Percentiles rank a stretch among this genome's conserved stretches.
phyloP scores from a whole-genome alignment of 768 basidiomycete species.

The Termitomyces sp. region DNA sequence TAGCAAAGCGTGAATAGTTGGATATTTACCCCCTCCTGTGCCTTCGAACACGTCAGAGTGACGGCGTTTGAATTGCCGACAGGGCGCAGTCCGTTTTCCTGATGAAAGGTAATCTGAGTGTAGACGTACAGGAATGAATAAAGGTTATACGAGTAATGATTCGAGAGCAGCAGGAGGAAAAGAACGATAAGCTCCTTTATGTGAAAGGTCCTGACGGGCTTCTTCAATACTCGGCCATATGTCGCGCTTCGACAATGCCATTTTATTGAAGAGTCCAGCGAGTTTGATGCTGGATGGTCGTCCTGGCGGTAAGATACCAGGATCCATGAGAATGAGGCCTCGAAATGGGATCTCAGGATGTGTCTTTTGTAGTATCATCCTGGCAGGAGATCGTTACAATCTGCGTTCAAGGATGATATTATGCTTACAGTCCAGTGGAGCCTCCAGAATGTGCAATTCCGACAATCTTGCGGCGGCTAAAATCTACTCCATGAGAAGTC shows the following conservation, averaged over 20 bases:
- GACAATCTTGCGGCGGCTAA: slow-evolving; percentile 1
- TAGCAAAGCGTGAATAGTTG: not conserved
- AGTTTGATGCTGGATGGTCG: slow-evolving; percentile 1
- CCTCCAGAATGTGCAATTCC: slow-evolving; percentile 8
- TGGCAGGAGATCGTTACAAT: not conserved
- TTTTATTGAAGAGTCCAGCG: slow-evolving; percentile 2
- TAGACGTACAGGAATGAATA: not conserved
- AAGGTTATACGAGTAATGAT: slow-evolving; percentile 2
- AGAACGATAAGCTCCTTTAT: slow-evolving; percentile 8
- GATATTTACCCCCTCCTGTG: slow-evolving; percentile 1
- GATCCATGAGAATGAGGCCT: slow-evolving; percentile 4
- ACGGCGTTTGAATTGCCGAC: not conserved
- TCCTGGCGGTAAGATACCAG: slow-evolving; percentile 3
- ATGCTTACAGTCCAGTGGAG: slow-evolving; percentile 5
- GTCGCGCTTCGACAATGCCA: slow-evolving; percentile 4
- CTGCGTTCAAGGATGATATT: not conserved
- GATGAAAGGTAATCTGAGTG: not conserved
- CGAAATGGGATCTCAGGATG: slow-evolving; percentile 3
- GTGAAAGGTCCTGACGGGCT: slow-evolving; percentile 7
- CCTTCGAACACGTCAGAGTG: slow-evolving; percentile 3
- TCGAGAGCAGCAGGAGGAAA: slow-evolving; percentile 1
- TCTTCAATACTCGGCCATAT: slow-evolving; percentile 3
- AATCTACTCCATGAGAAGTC: slow-evolving; percentile 4
- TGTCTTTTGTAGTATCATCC: slow-evolving; percentile 1
- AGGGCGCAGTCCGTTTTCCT: slow-evolving; percentile 1